A percentile compares a stretch with the other conserved stretches of the same genome.
Evolutionary conservation across 176 grass and related monocot genomes (phyloP).

Genomic region (Pharus latifolius): DNA sequence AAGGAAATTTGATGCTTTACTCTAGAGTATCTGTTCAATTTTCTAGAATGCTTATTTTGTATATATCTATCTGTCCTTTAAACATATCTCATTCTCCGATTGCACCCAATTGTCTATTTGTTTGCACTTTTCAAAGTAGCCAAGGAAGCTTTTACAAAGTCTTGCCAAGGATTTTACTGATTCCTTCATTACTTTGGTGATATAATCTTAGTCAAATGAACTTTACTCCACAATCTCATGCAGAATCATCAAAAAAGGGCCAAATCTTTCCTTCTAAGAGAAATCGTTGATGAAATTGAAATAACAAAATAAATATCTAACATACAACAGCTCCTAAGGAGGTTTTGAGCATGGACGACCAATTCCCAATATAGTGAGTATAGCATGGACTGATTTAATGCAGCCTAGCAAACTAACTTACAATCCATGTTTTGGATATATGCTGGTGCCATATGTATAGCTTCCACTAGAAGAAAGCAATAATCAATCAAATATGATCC

Average conservation of each 20-base stretch:
- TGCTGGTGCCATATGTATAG: not conserved
- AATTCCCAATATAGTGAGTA: no score
- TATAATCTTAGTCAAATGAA: not conserved
- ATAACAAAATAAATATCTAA: not conserved
- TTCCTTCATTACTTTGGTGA: not conserved
- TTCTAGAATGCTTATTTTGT: no score
- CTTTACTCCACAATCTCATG: not conserved
- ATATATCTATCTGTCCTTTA: not conserved
- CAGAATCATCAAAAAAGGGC: not conserved
- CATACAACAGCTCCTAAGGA: no score
- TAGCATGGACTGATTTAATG: no score
- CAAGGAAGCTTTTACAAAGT: not conserved
- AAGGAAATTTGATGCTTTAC: no score
- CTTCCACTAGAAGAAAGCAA: not conserved
- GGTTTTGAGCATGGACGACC: not conserved
- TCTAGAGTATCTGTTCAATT: no score
- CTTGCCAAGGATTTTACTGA: not conserved
- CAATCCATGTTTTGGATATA: not conserved
- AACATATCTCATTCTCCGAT: not conserved
- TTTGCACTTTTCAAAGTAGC: not conserved
- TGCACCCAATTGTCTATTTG: not conserved
- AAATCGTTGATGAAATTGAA: not conserved
- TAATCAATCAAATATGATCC: not conserved
- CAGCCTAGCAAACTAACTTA: not conserved
- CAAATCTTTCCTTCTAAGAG: no score